Percentiles rank a stretch among this genome's conserved stretches.
Conservation (phyloP, 2,329 filamentous ascomycete genomes). For the Mollisia scopiformis region DNA sequence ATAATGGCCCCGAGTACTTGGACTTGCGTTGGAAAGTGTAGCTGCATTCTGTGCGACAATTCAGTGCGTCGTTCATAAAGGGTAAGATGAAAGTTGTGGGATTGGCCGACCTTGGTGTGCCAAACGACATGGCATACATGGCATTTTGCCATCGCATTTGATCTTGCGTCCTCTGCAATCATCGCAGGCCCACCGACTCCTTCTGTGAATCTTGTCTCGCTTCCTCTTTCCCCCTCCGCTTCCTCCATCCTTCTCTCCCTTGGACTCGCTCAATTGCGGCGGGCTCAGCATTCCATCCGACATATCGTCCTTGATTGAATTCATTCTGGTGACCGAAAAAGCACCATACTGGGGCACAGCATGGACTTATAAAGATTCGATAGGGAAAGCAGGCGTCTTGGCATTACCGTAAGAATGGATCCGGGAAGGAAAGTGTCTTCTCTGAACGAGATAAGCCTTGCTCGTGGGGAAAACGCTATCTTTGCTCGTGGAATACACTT, state of each 20-base stretch:
- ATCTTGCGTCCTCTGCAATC: slow-evolving; percentile 6
- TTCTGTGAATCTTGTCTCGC: background rate
- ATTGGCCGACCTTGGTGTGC: background rate
- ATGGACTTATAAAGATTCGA: background rate
- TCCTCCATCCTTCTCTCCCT: background rate
- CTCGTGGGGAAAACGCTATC: background rate
- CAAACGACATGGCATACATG: background rate
- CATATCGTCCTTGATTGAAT: background rate
- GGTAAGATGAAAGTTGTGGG: background rate
- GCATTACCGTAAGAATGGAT: too few species aligned
- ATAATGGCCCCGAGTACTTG: slow-evolving; percentile 3
- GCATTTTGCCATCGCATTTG: slow-evolving; percentile 8
- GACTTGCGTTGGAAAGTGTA: slow-evolving; percentile 6
- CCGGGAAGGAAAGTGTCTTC: too few species aligned
- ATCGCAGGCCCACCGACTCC: background rate
- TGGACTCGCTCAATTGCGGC: background rate
- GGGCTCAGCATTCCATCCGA: background rate
- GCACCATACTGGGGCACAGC: background rate
- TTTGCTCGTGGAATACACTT: background rate
- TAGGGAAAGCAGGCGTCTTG: background rate
- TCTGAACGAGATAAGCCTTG: slow-evolving; percentile 1
- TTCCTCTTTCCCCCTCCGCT: background rate
- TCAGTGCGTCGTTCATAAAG: background rate
- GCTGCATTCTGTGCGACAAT: slow-evolving; percentile 1
- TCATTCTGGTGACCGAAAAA: background rate